phyloP scores from a whole-genome alignment of 2,329 filamentous ascomycete genomes.

The Trichoderma hamatum region DNA sequence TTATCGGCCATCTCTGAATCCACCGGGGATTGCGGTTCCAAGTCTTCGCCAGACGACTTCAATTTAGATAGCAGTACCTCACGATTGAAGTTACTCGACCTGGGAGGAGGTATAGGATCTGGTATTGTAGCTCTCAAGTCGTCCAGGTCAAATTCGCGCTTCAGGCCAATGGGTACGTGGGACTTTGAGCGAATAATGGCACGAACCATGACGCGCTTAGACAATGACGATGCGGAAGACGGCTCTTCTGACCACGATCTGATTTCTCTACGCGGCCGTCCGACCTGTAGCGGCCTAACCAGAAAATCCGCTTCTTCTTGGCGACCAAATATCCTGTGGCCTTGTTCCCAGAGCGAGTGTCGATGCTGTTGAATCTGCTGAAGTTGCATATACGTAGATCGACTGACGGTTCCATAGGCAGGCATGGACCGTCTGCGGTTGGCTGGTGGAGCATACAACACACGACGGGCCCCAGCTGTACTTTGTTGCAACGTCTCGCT shows the following conservation, averaged over 20 bases:
- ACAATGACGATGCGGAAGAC: not conserved
- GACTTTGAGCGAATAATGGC: constrained; percentile 40
- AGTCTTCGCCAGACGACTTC: not conserved
- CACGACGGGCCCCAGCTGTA: not conserved
- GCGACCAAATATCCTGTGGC: constrained; percentile 29
- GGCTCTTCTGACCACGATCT: not conserved
- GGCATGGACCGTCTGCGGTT: constrained; percentile 4
- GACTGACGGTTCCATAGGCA: constrained; percentile 8
- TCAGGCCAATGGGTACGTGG: constrained; percentile 51
- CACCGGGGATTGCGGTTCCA: not conserved
- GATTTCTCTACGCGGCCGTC: constrained; percentile 27
- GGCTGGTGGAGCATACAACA: not conserved
- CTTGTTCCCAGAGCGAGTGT: constrained; percentile 32
- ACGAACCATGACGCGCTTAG: constrained; percentile 33
- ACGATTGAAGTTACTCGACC: constrained; percentile 30
- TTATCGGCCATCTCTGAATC: not conserved
- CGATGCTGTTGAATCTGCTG: constrained; percentile 34
- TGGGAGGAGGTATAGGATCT: constrained; percentile 35
- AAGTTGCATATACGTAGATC: constrained; percentile 30
- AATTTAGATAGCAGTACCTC: constrained; percentile 27
- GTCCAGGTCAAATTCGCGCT: constrained; percentile 54
- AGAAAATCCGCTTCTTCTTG: constrained; percentile 32
- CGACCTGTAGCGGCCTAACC: constrained; percentile 36
- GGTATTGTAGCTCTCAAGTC: constrained; percentile 52
- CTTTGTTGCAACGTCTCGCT: not conserved